Percentiles rank a stretch among this genome's conserved stretches.
phyloP scores from a whole-genome alignment of 1,284 basidiomycete species.

The Apiotrichum siamense region DNA sequence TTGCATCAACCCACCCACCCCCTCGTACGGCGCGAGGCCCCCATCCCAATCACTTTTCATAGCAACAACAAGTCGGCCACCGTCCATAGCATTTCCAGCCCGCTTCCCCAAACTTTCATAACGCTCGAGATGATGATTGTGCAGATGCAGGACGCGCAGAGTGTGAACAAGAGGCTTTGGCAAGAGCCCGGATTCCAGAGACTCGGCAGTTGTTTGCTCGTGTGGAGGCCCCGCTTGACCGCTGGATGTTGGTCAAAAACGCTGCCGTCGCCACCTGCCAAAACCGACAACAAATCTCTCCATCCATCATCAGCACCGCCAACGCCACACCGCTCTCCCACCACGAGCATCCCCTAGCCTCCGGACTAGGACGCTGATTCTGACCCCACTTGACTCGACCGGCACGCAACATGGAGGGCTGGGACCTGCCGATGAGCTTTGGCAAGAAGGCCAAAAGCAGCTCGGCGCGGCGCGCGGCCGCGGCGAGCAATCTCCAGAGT shows the following conservation, averaged over 20 bases:
- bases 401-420: slow-evolving; percentile 37
- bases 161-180: neutral
- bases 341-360: neutral
- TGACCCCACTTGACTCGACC: no score
- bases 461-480: neutral
- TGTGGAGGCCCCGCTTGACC: no score
- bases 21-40: slow-evolving; percentile 19
- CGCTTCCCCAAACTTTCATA: no score
- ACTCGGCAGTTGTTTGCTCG: no score
- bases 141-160: slow-evolving; percentile 1
- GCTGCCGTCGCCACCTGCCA: no score
- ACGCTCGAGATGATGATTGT: slow-evolving; percentile 7
- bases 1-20: slow-evolving; percentile 6
- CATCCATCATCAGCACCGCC: no score
- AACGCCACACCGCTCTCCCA: no score
- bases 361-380: no score
- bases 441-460: slow-evolving; percentile 46
- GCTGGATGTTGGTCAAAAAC: no score
- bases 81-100: slow-evolving; percentile 22
- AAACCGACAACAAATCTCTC: no score
- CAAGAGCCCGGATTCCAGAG: no score
- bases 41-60: neutral
- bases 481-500: slow-evolving; percentile 22
- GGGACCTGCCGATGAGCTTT: slow-evolving; percentile 47
- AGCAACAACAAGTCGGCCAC: slow-evolving; percentile 3